phyloP scores from a whole-genome alignment of 306 rosid species.

The Luffa aegyptiaca region DNA sequence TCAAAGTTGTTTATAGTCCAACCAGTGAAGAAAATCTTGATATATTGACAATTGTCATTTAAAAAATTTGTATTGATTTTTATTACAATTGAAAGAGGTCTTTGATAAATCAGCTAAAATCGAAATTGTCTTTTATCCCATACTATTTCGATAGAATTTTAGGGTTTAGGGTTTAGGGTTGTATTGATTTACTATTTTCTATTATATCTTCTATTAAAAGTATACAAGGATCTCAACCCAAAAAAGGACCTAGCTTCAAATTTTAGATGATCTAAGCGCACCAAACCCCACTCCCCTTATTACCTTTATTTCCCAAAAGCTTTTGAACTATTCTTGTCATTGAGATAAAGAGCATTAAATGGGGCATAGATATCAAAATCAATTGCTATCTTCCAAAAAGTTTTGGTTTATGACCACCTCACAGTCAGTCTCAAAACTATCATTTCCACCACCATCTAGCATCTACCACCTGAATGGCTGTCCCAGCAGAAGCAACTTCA shows the following conservation, averaged over 20 bases:
- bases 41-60: too few species aligned
- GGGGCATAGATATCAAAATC: conserved; percentile 5
- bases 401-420: conserved; percentile 3
- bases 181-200: neutral
- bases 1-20: too few species aligned
- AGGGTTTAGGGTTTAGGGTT: too few species aligned
- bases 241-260: neutral
- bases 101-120: too few species aligned
- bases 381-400: conserved; percentile 7
- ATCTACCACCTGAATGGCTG: conserved; percentile 1
- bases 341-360: conserved; percentile 9
- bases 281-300: neutral
- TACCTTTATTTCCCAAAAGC: neutral
- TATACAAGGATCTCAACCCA: neutral
- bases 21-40: too few species aligned
- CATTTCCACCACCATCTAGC: conserved; percentile 4
- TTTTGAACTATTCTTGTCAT: neutral
- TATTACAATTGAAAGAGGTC: too few species aligned
- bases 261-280: neutral
- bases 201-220: neutral
- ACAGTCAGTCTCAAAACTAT: neutral
- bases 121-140: too few species aligned
- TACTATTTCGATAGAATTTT: too few species aligned
- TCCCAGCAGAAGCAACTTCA: conserved; percentile 9
- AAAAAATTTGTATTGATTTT: too few species aligned